These are phyloP conservation scores for Moricandia arvensis DNA, from an alignment of 345 rosid species.

Conservation along the genomic window DNA sequence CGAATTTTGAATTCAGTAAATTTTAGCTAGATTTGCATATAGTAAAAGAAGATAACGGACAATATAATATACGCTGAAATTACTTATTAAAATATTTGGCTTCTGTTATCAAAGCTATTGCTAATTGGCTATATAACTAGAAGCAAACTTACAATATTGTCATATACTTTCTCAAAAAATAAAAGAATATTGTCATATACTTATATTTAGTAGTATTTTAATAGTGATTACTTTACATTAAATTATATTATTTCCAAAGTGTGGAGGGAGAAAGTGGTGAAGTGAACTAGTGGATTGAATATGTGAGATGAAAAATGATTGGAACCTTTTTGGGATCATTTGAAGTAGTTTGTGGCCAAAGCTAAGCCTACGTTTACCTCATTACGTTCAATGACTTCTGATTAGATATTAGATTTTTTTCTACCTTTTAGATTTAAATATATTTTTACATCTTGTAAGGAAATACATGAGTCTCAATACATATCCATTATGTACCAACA, in stretches of 20 bases:
- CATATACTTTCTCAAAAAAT: background rate
- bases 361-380: constrained; percentile 58
- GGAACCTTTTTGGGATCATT: constrained; percentile 58
- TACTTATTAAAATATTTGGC: background rate
- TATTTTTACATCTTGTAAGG: background rate
- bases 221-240: background rate
- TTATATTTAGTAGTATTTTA: background rate
- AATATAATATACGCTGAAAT: constrained; percentile 11
- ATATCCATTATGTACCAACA: background rate
- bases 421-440: background rate
- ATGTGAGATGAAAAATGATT: constrained; percentile 41
- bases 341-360: constrained; percentile 54
- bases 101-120: no score
- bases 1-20: background rate
- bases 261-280: constrained; percentile 13
- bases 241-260: background rate
- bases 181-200: background rate
- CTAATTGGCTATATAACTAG: background rate
- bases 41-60: constrained; percentile 1
- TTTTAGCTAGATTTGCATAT: background rate
- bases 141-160: constrained; percentile 13
- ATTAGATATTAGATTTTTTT: constrained; percentile 31
- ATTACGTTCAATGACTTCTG: constrained; percentile 50
- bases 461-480: background rate
- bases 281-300: constrained; percentile 40